Percentiles rank a stretch among this genome's conserved stretches.
These are phyloP conservation scores for Ogataea pignaliae DNA, from an alignment of 805 yeast species.

Conservation along the genomic window DNA sequence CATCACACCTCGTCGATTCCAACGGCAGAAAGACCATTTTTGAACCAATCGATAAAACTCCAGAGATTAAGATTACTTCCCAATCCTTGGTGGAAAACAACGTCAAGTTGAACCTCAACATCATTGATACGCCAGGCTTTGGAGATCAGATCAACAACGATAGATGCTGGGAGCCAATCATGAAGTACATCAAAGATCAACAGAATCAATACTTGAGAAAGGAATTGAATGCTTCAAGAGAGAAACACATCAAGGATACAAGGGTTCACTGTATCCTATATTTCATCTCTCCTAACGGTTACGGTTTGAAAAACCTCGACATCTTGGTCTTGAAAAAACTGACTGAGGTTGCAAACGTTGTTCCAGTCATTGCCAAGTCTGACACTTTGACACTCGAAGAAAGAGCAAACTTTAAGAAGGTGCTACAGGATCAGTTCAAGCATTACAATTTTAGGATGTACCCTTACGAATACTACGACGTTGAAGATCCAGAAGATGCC, in stretches of 20 bases:
- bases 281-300: conserved; percentile 84
- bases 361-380: conserved; percentile 92
- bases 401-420: conserved; percentile 71
- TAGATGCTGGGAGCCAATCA: conserved; percentile 94
- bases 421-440: conserved; percentile 71
- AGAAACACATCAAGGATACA: conserved; percentile 73
- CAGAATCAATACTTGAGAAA: conserved; percentile 86
- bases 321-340: conserved; percentile 76
- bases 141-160: conserved; percentile 96
- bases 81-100: conserved; percentile 78
- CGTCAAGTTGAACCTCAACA: conserved; percentile 78
- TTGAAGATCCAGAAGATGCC: conserved; percentile 22
- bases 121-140: conserved; percentile 96
- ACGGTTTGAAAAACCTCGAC: conserved; percentile 82
- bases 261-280: conserved; percentile 92
- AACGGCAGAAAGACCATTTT: conserved; percentile 63
- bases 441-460: conserved; percentile 72
- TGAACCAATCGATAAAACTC: conserved; percentile 79
- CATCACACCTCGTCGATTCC: conserved; percentile 71
- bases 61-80: conserved; percentile 72
- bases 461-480: conserved; percentile 59
- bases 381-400: conserved; percentile 87
- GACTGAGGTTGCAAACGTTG: conserved; percentile 86
- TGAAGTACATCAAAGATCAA: conserved; percentile 92
- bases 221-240: conserved; percentile 93